A percentile compares a stretch with the other conserved stretches of the same genome.
phyloP scores from a whole-genome alignment of 139 green algal genomes.

The Mesotaenium endlicherianum region DNA sequence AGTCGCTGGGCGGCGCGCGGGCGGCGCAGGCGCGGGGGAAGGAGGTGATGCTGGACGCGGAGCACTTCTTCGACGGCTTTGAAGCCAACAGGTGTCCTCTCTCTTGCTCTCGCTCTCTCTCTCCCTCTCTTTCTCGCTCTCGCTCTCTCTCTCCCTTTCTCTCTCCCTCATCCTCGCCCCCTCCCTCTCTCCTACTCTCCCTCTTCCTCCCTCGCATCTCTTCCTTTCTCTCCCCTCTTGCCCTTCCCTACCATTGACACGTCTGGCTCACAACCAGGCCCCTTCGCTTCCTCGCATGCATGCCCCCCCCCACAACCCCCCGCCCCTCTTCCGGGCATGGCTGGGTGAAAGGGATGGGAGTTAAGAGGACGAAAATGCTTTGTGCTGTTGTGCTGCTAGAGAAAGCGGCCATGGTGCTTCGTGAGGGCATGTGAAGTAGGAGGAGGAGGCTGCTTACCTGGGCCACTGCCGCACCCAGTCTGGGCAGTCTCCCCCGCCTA shows the following conservation, averaged over 20 bases:
- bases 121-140: no score
- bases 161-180: not conserved
- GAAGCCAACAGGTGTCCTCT: conserved; percentile 10
- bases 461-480: no score
- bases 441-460: no score
- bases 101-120: no score
- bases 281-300: not conserved
- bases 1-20: not conserved
- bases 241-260: not conserved
- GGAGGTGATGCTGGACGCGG: conserved; percentile 47
- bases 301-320: not conserved
- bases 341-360: no score
- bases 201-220: not conserved
- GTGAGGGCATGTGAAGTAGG: no score
- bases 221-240: not conserved
- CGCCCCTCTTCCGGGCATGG: not conserved
- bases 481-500: no score
- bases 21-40: conserved; percentile 1
- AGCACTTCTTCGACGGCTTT: conserved; percentile 53
- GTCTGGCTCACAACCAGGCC: not conserved
- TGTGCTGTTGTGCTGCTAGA: no score
- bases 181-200: not conserved
- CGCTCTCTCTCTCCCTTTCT: not conserved
- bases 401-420: no score
- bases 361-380: no score